These are phyloP conservation scores for Tetradesmus lagerheimii DNA, from an alignment of 139 green algal species.

Conservation along the genomic window DNA sequence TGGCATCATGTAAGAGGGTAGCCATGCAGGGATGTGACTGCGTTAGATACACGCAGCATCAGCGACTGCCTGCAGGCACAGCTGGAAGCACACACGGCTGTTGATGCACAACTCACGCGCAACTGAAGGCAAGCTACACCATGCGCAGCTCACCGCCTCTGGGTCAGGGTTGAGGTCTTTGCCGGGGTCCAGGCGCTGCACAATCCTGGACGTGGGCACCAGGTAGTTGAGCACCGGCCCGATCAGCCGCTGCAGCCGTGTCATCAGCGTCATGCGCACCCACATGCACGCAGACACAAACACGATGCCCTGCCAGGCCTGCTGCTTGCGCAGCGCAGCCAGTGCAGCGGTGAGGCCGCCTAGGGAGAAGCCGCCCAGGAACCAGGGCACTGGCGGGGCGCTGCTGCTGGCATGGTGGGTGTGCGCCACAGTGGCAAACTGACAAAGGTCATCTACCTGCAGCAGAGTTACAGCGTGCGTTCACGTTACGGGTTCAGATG, in stretches of 20 bases:
- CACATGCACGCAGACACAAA: constrained; percentile 37
- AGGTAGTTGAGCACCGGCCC: not conserved
- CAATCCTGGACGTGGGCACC: constrained; percentile 2
- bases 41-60: too few species aligned
- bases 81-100: too few species aligned
- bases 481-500: too few species aligned
- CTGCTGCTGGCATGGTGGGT: not conserved
- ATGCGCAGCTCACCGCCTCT: not conserved
- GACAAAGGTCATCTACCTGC: constrained; percentile 34
- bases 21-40: too few species aligned
- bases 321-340: constrained; percentile 1
- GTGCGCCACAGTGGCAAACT: constrained; percentile 14
- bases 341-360: constrained; percentile 25
- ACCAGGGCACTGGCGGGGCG: constrained; percentile 1
- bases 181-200: constrained; percentile 24
- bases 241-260: constrained; percentile 20
- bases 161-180: constrained; percentile 27
- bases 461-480: not conserved
- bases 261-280: constrained; percentile 33
- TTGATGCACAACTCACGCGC: too few species aligned
- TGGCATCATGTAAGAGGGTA: too few species aligned
- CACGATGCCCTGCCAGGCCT: constrained; percentile 13
- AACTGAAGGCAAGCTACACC: too few species aligned
- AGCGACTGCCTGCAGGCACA: too few species aligned
- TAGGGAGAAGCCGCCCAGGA: constrained; percentile 17